Evolutionary conservation across 257 asterid species (phyloP).

Genomic region (Verbena officinalis): DNA sequence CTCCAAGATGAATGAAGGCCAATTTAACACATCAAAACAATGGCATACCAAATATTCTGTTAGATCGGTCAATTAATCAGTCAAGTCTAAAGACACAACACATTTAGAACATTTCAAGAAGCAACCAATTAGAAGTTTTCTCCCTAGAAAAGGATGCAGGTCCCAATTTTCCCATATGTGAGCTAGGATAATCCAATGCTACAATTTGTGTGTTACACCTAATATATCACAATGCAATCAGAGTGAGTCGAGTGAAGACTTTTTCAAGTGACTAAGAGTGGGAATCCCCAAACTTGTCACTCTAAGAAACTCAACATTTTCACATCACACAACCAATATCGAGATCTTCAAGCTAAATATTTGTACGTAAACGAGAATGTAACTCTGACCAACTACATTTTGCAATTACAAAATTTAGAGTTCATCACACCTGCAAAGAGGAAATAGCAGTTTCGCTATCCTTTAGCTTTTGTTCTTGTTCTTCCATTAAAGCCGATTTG

Average conservation of each 20-base stretch:
- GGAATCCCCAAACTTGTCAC: neutral
- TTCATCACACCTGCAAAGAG: conserved; percentile 63
- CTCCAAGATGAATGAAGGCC: no score
- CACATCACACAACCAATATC: neutral
- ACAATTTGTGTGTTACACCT: no score
- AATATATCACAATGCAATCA: neutral
- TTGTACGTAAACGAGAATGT: neutral
- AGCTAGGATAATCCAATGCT: no score
- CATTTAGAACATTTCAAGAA: no score
- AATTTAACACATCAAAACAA: no score
- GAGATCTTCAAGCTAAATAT: neutral
- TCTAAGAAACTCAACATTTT: neutral
- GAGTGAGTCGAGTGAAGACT: neutral
- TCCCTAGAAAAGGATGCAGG: no score
- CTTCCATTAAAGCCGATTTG: conserved; percentile 76
- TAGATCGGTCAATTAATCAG: no score
- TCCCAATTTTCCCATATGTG: no score
- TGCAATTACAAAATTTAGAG: conserved; percentile 14
- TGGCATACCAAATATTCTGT: no score
- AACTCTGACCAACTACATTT: conserved; percentile 8
- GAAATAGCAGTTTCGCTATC: conserved; percentile 80
- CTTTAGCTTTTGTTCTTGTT: conserved; percentile 73
- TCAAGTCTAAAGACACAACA: no score
- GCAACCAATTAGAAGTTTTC: no score
- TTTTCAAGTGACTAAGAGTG: neutral